A percentile compares a stretch with the other conserved stretches of the same genome.
Conservation (phyloP, 192 early-diverging fungal genomes). For the Nowakowskiella sp. region DNA sequence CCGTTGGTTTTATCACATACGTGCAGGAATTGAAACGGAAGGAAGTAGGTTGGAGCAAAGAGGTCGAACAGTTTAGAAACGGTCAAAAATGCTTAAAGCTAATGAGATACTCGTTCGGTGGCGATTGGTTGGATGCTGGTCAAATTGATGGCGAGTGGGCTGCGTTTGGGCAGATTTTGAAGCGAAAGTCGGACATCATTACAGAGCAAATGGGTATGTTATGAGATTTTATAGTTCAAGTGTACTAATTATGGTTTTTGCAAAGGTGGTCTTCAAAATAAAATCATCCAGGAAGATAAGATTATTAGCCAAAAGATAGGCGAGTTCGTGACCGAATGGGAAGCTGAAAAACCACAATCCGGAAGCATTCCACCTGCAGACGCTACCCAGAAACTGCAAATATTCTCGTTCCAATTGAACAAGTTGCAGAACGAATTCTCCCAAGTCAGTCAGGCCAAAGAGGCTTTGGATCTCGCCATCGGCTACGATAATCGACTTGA, state of each 20-base stretch:
- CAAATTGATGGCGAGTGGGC: conserved; percentile 97
- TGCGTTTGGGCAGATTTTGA: conserved; percentile 90
- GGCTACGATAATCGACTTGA: conserved; percentile 59
- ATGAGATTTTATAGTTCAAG: not conserved
- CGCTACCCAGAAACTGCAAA: conserved; percentile 71
- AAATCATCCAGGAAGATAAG: conserved; percentile 88
- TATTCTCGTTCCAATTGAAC: conserved; percentile 76
- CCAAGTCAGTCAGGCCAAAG: conserved; percentile 83
- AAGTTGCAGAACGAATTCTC: conserved; percentile 79
- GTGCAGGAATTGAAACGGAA: conserved; percentile 90
- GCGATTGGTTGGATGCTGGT: conserved; percentile 91
- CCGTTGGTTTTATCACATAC: conserved; percentile 90
- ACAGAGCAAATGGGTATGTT: conserved; percentile 80
- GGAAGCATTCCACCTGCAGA: conserved; percentile 82
- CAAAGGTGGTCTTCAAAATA: conserved; percentile 79
- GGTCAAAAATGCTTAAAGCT: conserved; percentile 89
- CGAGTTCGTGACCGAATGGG: conserved; percentile 83
- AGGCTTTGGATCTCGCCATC: conserved; percentile 82
- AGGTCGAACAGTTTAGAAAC: conserved; percentile 81
- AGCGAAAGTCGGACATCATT: conserved; percentile 82
- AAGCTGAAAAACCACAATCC: conserved; percentile 87
- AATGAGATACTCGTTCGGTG: conserved; percentile 90
- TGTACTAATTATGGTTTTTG: conserved; percentile 6
- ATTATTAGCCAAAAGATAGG: conserved; percentile 75
- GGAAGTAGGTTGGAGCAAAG: conserved; percentile 62